These are phyloP conservation scores for Pontederia crassipes DNA, from an alignment of 176 grass and related monocot species.

Conservation along the genomic window DNA sequence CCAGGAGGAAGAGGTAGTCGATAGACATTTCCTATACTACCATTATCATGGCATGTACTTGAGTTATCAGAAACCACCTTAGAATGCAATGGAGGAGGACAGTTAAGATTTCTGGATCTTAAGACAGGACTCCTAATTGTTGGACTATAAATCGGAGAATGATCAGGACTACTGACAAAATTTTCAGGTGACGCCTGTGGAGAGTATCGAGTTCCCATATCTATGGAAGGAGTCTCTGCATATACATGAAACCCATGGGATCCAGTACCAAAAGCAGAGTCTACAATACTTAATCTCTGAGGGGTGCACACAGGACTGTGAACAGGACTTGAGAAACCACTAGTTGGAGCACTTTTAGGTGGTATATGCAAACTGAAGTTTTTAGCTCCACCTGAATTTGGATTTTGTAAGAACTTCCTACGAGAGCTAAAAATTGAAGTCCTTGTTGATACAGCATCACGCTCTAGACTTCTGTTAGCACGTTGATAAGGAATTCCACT, in stretches of 20 bases:
- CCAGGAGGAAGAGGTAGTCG: constrained; percentile 76
- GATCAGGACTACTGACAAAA: constrained; percentile 32
- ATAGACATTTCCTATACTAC: constrained; percentile 38
- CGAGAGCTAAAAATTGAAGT: too few species aligned
- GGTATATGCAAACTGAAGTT: neutral
- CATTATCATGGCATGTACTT: constrained; percentile 28
- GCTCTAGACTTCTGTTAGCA: too few species aligned
- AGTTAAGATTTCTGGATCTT: constrained; percentile 51
- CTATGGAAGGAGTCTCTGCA: constrained; percentile 37
- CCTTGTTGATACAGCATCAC: too few species aligned
- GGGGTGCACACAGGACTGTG: constrained; percentile 34
- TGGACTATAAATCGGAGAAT: constrained; percentile 48
- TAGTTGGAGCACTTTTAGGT: neutral
- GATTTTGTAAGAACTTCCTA: too few species aligned
- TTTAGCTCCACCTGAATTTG: neutral
- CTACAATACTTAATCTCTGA: constrained; percentile 40
- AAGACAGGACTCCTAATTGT: constrained; percentile 28
- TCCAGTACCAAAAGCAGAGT: constrained; percentile 30
- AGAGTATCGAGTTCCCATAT: constrained; percentile 32
- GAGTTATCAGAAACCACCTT: constrained; percentile 48
- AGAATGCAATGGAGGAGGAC: constrained; percentile 50
- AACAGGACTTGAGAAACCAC: neutral
- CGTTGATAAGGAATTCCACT: constrained; percentile 1
- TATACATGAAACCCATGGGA: constrained; percentile 30
- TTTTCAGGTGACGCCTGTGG: constrained; percentile 48